phyloP scores from a whole-genome alignment of 108 stramenopile genomes.

The Cylindrotheca closterium region DNA sequence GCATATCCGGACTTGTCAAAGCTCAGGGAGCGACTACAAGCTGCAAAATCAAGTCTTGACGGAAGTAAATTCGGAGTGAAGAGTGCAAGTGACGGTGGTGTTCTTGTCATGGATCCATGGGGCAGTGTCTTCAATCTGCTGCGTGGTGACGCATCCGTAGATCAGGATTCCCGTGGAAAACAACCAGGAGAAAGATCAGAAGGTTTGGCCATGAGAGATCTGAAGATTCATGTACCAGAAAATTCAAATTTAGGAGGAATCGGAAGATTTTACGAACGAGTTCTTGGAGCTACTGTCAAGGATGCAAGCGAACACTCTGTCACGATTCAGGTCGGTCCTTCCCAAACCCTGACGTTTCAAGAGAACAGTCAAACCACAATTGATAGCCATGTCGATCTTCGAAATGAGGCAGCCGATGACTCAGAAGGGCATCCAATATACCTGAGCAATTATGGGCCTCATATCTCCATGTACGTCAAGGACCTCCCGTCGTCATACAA shows the following conservation, averaged over 20 bases:
- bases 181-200: slow-evolving; percentile 38
- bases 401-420: slow-evolving; percentile 29
- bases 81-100: slow-evolving; percentile 10
- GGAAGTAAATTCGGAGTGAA: slow-evolving; percentile 45
- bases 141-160: slow-evolving; percentile 29
- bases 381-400: slow-evolving; percentile 54
- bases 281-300: slow-evolving; percentile 38
- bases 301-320: background rate
- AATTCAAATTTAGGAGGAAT: slow-evolving; percentile 57
- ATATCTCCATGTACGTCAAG: slow-evolving; percentile 54
- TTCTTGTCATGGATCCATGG: slow-evolving; percentile 65
- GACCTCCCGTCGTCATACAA: slow-evolving; percentile 41
- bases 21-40: slow-evolving; percentile 36
- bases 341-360: slow-evolving; percentile 66
- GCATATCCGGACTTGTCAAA: slow-evolving; percentile 37
- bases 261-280: slow-evolving; percentile 54
- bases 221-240: slow-evolving; percentile 44
- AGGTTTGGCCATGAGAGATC: slow-evolving; percentile 46
- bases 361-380: slow-evolving; percentile 28
- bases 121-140: slow-evolving; percentile 52
- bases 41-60: slow-evolving; percentile 18
- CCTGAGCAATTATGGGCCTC: slow-evolving; percentile 48
- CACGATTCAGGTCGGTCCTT: slow-evolving; percentile 45
- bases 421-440: slow-evolving; percentile 19
- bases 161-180: slow-evolving; percentile 35